Conservation (phyloP, 2,329 filamentous ascomycete species). For the Aspergillus bombycis region DNA sequence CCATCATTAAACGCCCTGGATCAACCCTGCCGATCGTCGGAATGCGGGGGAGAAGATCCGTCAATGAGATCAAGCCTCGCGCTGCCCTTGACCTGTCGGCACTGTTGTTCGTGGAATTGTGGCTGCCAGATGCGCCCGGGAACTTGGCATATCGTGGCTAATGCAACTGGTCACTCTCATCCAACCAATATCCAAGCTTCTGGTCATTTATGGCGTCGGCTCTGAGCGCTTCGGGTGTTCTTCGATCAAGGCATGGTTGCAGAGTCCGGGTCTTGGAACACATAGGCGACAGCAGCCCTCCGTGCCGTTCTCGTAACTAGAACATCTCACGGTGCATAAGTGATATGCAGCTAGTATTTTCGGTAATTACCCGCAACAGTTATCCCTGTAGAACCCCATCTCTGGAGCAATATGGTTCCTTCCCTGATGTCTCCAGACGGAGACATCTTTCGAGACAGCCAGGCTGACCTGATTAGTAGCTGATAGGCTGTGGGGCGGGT, state of each 20-base stretch:
- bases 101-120: slow-evolving; percentile 4
- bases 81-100: neutral
- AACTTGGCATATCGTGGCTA: slow-evolving; percentile 2
- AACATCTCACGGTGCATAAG: neutral
- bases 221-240: neutral
- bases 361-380: neutral
- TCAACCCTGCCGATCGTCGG: slow-evolving; percentile 24
- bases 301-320: neutral
- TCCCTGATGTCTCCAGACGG: too few relatives aligned
- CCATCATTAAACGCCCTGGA: slow-evolving; percentile 13
- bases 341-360: neutral
- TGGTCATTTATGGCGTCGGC: neutral
- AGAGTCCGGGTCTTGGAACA: neutral
- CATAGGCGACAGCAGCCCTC: neutral
- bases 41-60: slow-evolving; percentile 22
- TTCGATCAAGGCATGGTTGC: neutral
- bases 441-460: neutral
- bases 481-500: neutral
- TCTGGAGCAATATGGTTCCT: neutral
- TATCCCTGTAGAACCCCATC: neutral
- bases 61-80: slow-evolving; percentile 21
- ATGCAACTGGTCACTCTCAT: neutral
- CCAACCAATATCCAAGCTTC: neutral
- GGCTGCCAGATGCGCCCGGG: neutral
- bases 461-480: neutral